These are phyloP conservation scores for Elsinoe fawcettii DNA, from an alignment of 2,329 filamentous ascomycete genomes.

Conservation along the genomic window DNA sequence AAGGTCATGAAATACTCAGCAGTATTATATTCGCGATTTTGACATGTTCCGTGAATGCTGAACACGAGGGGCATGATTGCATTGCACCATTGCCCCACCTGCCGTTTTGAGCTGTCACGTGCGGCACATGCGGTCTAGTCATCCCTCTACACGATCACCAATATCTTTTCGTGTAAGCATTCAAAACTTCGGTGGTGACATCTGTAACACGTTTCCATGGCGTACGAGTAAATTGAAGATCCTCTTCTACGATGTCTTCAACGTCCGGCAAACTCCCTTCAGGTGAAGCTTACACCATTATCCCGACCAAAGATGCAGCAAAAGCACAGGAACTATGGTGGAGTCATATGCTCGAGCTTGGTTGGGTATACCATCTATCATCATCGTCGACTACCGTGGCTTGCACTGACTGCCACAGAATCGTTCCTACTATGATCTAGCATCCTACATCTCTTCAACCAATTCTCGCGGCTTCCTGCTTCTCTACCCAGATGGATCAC, in stretches of 20 bases:
- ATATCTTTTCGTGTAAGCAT: too few species aligned
- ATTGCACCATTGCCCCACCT: neutral
- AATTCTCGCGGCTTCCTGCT: slow-evolving; percentile 28
- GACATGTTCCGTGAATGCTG: too few species aligned
- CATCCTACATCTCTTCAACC: slow-evolving; percentile 28
- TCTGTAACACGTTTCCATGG: too few species aligned
- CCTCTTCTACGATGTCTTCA: neutral
- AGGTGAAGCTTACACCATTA: neutral
- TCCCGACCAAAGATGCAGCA: slow-evolving; percentile 1
- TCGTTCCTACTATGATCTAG: slow-evolving; percentile 27
- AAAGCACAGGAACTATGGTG: slow-evolving; percentile 26
- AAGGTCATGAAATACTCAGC: too few species aligned
- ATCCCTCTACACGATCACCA: neutral
- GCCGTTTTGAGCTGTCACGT: slow-evolving; percentile 2
- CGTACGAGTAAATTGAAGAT: too few species aligned
- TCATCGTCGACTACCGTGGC: neutral
- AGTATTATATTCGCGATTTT: too few species aligned
- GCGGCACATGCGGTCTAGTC: neutral
- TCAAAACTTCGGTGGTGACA: too few species aligned
- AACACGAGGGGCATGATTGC: neutral
- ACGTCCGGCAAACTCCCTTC: neutral
- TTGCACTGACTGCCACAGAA: slow-evolving; percentile 21
- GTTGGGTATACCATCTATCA: slow-evolving; percentile 25
- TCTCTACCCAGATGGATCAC: slow-evolving; percentile 22
- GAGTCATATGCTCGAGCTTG: slow-evolving; percentile 29